phyloP scores from a whole-genome alignment of 805 yeast genomes.

The Cyberlindnera mrakii region DNA sequence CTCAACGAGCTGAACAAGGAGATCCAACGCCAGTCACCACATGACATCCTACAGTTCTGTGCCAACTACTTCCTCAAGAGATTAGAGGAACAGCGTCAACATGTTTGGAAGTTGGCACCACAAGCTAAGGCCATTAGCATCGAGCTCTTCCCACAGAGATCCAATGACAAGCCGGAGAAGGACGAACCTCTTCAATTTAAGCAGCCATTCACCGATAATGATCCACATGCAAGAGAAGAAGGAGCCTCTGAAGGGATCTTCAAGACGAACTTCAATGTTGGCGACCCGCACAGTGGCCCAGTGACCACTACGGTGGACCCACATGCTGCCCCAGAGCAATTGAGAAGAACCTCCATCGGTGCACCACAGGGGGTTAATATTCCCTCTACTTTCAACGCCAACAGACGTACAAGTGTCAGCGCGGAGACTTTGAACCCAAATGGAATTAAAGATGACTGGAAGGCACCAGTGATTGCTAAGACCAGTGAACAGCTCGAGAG shows the following conservation, averaged over 20 bases:
- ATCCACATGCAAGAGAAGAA: constrained; percentile 46
- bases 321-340: constrained; percentile 6
- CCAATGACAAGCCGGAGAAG: constrained; percentile 1
- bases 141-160: constrained; percentile 35
- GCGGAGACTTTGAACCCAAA: constrained; percentile 85
- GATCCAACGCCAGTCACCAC: constrained; percentile 48
- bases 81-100: constrained; percentile 52
- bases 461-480: constrained; percentile 63
- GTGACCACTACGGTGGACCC: constrained; percentile 19
- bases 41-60: constrained; percentile 68
- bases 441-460: constrained; percentile 60
- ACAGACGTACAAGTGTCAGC: constrained; percentile 83
- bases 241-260: constrained; percentile 12
- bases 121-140: constrained; percentile 47
- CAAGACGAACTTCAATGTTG: constrained; percentile 22
- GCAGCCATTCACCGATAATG: constrained; percentile 55
- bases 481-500: constrained; percentile 58
- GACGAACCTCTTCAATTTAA: constrained; percentile 15
- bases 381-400: constrained; percentile 63
- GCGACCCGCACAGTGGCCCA: constrained; percentile 14
- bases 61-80: constrained; percentile 63
- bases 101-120: constrained; percentile 43
- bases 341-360: constrained; percentile 11
- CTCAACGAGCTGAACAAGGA: constrained; percentile 59
- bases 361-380: constrained; percentile 26